phyloP scores from a whole-genome alignment of 1,284 basidiomycete species.

The Boletus chippewaensis region DNA sequence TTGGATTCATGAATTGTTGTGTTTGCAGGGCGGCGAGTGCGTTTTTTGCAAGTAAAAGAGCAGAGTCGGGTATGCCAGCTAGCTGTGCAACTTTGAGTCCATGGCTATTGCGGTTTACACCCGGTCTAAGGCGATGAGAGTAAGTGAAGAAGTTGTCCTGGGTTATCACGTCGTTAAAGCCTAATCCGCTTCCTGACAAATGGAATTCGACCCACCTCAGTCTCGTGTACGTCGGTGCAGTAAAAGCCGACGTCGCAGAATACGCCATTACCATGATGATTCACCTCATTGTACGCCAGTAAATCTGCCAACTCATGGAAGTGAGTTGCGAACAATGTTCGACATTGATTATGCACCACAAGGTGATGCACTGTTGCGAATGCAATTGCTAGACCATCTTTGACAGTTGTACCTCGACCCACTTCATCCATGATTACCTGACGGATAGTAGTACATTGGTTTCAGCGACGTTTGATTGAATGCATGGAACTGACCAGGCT shows the following conservation, averaged over 20 bases:
- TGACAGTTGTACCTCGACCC: constrained; percentile 88
- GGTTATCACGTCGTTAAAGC: background rate
- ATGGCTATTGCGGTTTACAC: constrained; percentile 89
- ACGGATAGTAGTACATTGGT: background rate
- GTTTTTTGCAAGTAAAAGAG: constrained; percentile 51
- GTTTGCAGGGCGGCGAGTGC: constrained; percentile 41
- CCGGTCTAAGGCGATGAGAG: constrained; percentile 73
- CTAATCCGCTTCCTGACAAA: background rate
- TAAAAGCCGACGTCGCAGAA: constrained; percentile 73
- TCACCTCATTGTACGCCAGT: constrained; percentile 50
- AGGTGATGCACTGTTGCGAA: constrained; percentile 88
- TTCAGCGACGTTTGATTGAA: background rate
- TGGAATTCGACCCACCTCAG: constrained; percentile 43
- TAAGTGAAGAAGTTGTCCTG: constrained; percentile 77
- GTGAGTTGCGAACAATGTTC: constrained; percentile 93
- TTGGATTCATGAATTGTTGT: constrained; percentile 18
- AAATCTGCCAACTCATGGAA: constrained; percentile 92
- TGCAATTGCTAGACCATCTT: constrained; percentile 89
- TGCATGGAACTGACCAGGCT: constrained; percentile 57
- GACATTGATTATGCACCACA: constrained; percentile 64
- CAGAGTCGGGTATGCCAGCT: constrained; percentile 74
- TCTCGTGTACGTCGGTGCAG: constrained; percentile 82
- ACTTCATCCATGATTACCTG: constrained; percentile 98
- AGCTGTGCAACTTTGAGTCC: constrained; percentile 88
- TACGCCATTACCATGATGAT: constrained; percentile 36